Evolutionary conservation across 1,284 basidiomycete species (phyloP), one percentile per base, ranked within the genome.

Genomic region (Pseudozyma pruni): DNA sequence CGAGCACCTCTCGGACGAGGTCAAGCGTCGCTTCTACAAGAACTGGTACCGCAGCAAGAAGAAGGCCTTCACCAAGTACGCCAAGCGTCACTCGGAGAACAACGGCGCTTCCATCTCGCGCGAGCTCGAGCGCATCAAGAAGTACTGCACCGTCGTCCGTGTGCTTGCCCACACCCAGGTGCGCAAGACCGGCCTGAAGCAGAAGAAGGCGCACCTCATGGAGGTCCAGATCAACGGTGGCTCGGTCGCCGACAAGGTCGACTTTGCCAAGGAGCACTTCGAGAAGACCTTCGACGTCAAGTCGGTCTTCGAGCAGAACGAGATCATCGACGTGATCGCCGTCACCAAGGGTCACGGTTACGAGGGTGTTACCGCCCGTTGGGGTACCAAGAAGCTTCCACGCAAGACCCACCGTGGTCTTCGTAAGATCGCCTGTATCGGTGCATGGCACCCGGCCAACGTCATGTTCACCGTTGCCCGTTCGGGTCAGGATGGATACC

Each of bases 1-100:
- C 72, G 86, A 87, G 84, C 87, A 88, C 85, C 85, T 88, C 53
- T 86, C 85, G 50, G 87, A 88, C 82, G 95, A 98, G 85, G 85
- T 98, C 84, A 98, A 96, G 87, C 92, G 96, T 84, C 90, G 96
- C 82, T 98, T 98, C 91, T 97, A 98, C 91, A 97, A 95, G 89
- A 98, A 98, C 90, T 99, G 96, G 96, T 98, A 98, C 89, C 90
- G 93, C 81, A 95, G 93, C 66, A 99, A 99, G 92, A 98, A 98
- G 90, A 99, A 99, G 90, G 95, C 95, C 44, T 98, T 98, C 89
- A 98, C 95, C 82, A 86, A 86, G 82, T 95, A 98, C 86, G 95
- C 95, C 84, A 97, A 97, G 91, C 98, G 97, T 88, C 91, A 96
- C 85, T 91, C 94, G 57, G 95, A 98, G 86, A 91, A 93, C 83